Evolutionary conservation across 2,329 filamentous ascomycete genomes (phyloP).

Genomic region (Microascus cirrosus): DNA sequence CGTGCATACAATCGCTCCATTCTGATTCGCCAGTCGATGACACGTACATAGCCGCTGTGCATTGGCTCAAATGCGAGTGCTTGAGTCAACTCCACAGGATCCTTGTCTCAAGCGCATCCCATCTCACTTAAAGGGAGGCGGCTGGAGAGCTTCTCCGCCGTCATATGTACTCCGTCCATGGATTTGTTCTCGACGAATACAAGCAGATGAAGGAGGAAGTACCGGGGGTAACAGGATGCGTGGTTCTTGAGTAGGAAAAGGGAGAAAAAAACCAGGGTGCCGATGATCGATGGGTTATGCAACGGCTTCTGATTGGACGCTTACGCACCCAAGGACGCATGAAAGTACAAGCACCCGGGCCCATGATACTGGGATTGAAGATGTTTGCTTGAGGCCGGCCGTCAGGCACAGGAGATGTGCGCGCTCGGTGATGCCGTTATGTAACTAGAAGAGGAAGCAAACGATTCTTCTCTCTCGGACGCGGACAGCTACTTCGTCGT

Average conservation of each 20-base stretch:
- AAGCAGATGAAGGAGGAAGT: neutral
- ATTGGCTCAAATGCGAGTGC: slow-evolving; percentile 6
- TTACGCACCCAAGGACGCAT: neutral
- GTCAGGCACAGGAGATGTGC: neutral
- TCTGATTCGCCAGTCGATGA: neutral
- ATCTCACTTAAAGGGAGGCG: neutral
- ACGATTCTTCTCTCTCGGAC: no score
- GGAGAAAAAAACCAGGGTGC: neutral
- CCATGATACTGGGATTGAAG: neutral
- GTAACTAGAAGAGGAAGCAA: no score
- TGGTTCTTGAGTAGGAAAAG: neutral
- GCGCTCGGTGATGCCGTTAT: neutral
- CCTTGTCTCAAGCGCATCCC: neutral
- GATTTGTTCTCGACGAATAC: neutral
- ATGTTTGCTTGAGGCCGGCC: neutral
- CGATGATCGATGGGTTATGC: neutral
- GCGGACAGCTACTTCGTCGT: no score
- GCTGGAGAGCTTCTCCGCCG: neutral
- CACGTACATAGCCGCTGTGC: slow-evolving; percentile 6
- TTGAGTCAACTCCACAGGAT: slow-evolving; percentile 1
- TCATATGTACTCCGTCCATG: neutral
- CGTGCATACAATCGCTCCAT: neutral
- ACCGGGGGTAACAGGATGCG: neutral
- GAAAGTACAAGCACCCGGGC: neutral
- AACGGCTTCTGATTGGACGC: neutral